Base-by-base conservation (phyloP, 306 rosid species). In the Glycine tomentella region DNA sequence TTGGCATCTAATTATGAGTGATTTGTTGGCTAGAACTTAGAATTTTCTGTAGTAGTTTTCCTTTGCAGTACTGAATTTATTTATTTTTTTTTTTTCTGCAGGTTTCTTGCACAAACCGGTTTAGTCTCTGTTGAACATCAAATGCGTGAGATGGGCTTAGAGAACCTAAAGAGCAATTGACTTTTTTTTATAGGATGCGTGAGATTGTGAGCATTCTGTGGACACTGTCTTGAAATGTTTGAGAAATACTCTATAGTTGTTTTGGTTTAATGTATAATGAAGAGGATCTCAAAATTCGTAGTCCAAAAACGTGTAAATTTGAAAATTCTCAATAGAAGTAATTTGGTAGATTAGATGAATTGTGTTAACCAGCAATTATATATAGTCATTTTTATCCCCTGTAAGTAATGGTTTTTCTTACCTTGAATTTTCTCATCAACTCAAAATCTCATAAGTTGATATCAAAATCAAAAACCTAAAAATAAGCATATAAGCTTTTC, bases 91-190 rank as follows among this genome's bases (percentile, higher is more conserved):
- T 20, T 20, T 86, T 33, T 68, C 14, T 81, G 80, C 90, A 94
- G 98, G 98, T 91, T 92, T 91, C 97, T 94, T 73, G 81, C 92
- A 2, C 58, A 91, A 87, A 92, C 95, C 44, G 97, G 98, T 77
- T 80, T 92, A 85, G 98, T 94, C 52, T 84, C 97, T 31, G 51
- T 94, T 46, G 94, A 92, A 72, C 87, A 90, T 81, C 98, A 94
- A 88, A 90, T 94, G 91, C 90, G 84, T 13, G 97, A 90, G 86
- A 78, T 94, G 86, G 89, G 90, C 75, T 85, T 91, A 74, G 90
- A 61, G 4, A 80, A 84, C 79, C 80, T 40, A 61, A 90, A 90
- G 79, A 74, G 72, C 58, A 74, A 79, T 86, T 80, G 67, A 61
- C 63, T 40, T 20, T 20, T 20, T 20, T 1, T 20, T 20, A 20